Evolutionary conservation across 2,329 filamentous ascomycete species (phyloP), one percentile per base, ranked within the genome.

Genomic region (Apiospora rasikravindrae): DNA sequence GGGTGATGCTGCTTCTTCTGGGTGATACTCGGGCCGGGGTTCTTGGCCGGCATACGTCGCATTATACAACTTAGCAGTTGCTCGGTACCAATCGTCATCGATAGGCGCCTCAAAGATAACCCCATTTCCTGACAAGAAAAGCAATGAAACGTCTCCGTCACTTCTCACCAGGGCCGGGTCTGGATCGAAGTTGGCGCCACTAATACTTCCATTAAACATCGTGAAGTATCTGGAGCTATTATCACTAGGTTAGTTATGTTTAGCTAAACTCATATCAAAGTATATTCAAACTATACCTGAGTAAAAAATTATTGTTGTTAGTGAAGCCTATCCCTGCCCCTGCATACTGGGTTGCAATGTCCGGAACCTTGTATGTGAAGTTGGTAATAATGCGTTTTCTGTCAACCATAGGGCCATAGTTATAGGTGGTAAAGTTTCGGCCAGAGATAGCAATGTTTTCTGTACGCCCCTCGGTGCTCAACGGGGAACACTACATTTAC

Each of bases 81-180:
- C 73, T 14, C 53, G 67, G n/a, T 77, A 77, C 76, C 75, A 77
- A 1, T 71, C 69, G n/a, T 75, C 76, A 3, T 73, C 67, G n/a
- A 69, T 69, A 10, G 26, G 26, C 5, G 74, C 26, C 3, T 5
- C 19, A 24, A 75, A 75, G 2, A 2, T 0, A 4, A 77, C 70
- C 0, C 75, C 73, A 19, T 75, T 73, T 2, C 76, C 76, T 0
- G 73, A 73, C 14, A 77, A 33, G 42, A 75, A 76, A 14, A 42
- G 19, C 2, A 76, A 2, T 0, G n/a, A 33, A 0, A 73, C 0
- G 29, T 76, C 71, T 44, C 49, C 72, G 37, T 75, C 71, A 2
- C 26, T 1, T 4, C 16, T n/a, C 0, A 19, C 1, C 1, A 75
- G 24, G 16, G 69, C 49, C 7, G 71, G 64, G 49, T 70, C 70